Base-by-base conservation (phyloP, 2,329 filamentous ascomycete species). In the Fusarium tanahbumbuense region DNA sequence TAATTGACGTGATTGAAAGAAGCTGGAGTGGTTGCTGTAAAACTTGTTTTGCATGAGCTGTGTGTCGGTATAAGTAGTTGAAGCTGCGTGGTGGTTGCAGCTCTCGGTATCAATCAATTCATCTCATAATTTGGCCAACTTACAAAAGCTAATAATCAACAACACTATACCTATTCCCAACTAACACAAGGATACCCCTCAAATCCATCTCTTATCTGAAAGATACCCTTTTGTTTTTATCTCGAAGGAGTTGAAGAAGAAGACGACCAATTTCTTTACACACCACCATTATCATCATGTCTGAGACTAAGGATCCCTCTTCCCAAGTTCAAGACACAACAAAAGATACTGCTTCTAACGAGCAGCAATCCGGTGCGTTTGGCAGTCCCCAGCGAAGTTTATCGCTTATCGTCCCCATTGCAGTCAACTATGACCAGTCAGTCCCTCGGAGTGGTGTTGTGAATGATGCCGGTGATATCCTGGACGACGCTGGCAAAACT, bases 401-500 rank as follows among this genome's bases (percentile, higher is more conserved):
- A 49, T 68, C 70, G 61, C 72, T 74, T 64, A 74, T 74, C 68
- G 60, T 74, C 66, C 70, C 72, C 53, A 58, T 74, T 70, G 62
- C 59, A 78, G 77, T 76, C 64, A 76, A 78, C 42, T 53, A 53
- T 53, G 49, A 53, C 49, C 60, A 77, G 25, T 74, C 73, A 46
- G 71, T 80, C 44, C 79, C 79, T 30, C 74, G 80, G 54, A 80
- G 83, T 20, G 79, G 81, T 37, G 77, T 81, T 50, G 83, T 85
- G 54, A 82, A 81, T 73, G 81, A 83, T 63, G 72, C 76, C 23
- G 83, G 84, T 18, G 82, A 84, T 18, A 81, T 85, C 20, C 75
- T 85, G 40, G 82, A 85, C 60, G 76, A 81, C 13, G 72, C 80
- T 13, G 83, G 82, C 54, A 83, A 83, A 54, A 77, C 76, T 11